Base-by-base conservation (phyloP, 495 filamentous ascomycete species). In the Pyrenopolyporus hunteri region DNA sequence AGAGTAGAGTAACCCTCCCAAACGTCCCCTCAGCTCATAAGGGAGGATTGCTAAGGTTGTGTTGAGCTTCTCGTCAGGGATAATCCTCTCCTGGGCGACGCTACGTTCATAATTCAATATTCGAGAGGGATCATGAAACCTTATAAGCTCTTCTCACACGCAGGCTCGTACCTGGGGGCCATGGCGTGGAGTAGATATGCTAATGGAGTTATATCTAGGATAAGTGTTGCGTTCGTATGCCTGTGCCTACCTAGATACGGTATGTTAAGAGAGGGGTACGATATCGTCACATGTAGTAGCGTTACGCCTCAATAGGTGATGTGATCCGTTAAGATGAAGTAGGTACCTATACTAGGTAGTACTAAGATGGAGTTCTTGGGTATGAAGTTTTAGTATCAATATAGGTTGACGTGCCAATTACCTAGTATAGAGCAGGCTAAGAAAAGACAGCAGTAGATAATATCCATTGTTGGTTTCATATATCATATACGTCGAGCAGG, bases 11-110 rank as follows among this genome's bases (percentile, higher is more conserved):
- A 33, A 37, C 13, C 37, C 28, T 53, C 54, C 44, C 33, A 48
- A 45, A 51, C 51, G 51, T 48, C 47, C 33, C 51, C 19, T 17
- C 16, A 29, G 40, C 32, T n/a, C 39, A 10, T 50, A 23, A 45
- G 52, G 29, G 22, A n/a, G 26, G 59, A 48, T 51, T 51, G 32
- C 4, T 48, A 43, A 42, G 53, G 47, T 46, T 26, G 25, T 29
- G 54, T 49, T 14, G 35, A 51, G 8, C 20, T 35, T 58, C 54
- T 52, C 42, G 39, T 42, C 40, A n/a, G 37, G 55, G 28, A 59
- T 59, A 55, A 28, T 14, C 8, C 19, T 32, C 40, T 44, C 39
- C 19, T 49, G 11, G 16, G 23, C 20, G 26, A 45, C 39, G 39
- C 35, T 25, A 48, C 39, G 1, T 47, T 36, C 42, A 42, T 33